phyloP scores from a whole-genome alignment of 495 filamentous ascomycete genomes.

The Filosporella fistucella region DNA sequence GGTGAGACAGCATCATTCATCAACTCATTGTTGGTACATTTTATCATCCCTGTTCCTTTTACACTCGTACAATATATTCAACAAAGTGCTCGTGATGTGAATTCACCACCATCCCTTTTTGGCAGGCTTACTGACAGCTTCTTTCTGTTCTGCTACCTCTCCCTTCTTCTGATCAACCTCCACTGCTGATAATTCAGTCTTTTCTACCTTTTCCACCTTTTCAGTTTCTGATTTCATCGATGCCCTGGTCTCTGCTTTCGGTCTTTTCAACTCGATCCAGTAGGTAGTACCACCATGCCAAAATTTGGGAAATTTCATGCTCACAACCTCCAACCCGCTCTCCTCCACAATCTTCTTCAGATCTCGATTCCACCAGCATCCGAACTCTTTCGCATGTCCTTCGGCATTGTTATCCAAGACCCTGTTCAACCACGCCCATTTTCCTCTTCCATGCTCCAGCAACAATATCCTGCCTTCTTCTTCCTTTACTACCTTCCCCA shows the following conservation, averaged over 20 bases:
- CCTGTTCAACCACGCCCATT: constrained; percentile 72
- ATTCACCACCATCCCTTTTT: constrained; percentile 1
- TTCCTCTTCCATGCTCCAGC: constrained; percentile 84
- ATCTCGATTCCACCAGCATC: constrained; percentile 98
- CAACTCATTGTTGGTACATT: background rate
- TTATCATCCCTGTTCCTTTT: background rate
- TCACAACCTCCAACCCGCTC: constrained; percentile 75
- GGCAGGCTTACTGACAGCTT: background rate
- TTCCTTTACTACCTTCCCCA: constrained; percentile 45
- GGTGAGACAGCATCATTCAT: background rate
- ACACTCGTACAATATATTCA: too few relatives aligned
- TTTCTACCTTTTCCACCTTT: background rate
- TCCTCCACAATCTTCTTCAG: constrained; percentile 73
- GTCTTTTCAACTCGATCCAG: constrained; percentile 27
- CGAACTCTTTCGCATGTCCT: constrained; percentile 75
- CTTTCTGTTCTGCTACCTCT: background rate
- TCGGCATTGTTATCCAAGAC: constrained; percentile 73
- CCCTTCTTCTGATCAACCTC: background rate
- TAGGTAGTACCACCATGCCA: constrained; percentile 26
- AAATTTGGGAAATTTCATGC: constrained; percentile 44
- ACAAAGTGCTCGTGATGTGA: too few relatives aligned
- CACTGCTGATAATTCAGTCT: background rate
- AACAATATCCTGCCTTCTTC: constrained; percentile 72
- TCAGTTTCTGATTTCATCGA: background rate
- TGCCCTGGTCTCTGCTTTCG: constrained; percentile 8